A percentile compares a stretch with the other conserved stretches of the same genome.
phyloP scores from a whole-genome alignment of 163 green algal species.

The Coccomyxa subellipsoidea region DNA sequence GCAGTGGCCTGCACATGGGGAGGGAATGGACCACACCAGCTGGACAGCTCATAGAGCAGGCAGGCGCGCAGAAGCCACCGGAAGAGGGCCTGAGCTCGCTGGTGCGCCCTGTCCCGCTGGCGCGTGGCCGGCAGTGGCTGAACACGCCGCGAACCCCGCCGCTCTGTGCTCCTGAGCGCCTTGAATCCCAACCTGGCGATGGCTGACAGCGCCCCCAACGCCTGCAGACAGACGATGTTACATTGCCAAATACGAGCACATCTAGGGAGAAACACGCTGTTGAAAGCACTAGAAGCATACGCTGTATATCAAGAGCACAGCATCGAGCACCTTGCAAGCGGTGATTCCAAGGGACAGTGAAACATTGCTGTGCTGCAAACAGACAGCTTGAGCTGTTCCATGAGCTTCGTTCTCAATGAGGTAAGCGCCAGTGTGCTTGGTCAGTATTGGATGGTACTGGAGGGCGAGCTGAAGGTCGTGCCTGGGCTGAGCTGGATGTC shows the following conservation, averaged over 20 bases:
- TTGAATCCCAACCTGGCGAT: background rate
- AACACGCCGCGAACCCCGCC: background rate
- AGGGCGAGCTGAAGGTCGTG: background rate
- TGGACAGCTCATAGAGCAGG: constrained; percentile 25
- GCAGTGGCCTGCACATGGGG: background rate
- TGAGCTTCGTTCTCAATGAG: too few species aligned
- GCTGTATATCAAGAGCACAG: background rate
- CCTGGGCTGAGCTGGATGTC: background rate
- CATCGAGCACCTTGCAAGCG: background rate
- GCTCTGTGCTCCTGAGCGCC: background rate
- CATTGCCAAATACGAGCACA: background rate
- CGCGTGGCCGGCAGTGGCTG: background rate
- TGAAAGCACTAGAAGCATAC: background rate
- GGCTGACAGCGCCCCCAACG: background rate
- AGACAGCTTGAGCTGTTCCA: too few species aligned
- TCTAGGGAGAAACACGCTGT: background rate
- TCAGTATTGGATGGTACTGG: background rate
- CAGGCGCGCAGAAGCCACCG: constrained; percentile 36
- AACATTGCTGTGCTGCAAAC: too few species aligned
- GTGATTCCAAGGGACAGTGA: background rate
- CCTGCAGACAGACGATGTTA: background rate
- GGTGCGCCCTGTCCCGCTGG: background rate
- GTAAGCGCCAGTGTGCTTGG: too few species aligned
- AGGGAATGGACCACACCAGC: constrained; percentile 19
- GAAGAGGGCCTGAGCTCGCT: constrained; percentile 27